Evolutionary conservation across 805 yeast species (phyloP).

Genomic region (Pichia ethanolica): DNA sequence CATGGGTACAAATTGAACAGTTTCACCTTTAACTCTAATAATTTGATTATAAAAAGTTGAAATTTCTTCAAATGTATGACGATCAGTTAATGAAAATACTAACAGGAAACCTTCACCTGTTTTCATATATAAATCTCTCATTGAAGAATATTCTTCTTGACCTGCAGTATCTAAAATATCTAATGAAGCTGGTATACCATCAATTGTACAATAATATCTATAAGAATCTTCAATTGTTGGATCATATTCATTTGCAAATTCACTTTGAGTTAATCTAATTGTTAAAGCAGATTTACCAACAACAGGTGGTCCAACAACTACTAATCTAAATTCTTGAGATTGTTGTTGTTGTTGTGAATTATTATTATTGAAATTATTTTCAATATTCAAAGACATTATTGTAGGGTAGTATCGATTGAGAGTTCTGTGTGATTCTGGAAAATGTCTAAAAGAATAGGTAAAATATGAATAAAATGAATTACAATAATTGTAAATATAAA

Average conservation of each 20-base stretch:
- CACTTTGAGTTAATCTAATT: conserved; percentile 88
- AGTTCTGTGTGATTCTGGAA: too few species aligned
- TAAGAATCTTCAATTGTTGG: conserved; percentile 95
- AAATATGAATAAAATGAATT: too few species aligned
- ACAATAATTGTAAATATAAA: too few species aligned
- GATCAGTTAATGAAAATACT: conserved; percentile 82
- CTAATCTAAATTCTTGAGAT: conserved; percentile 73
- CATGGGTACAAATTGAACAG: conserved; percentile 60
- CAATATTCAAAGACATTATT: too few species aligned
- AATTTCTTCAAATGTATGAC: conserved; percentile 79
- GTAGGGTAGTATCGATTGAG: too few species aligned
- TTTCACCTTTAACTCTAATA: conserved; percentile 43
- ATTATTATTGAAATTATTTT: not conserved
- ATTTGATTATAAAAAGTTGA: conserved; percentile 51
- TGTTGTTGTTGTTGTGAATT: not conserved
- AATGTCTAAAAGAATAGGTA: too few species aligned
- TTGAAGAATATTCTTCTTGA: conserved; percentile 91
- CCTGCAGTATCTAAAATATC: conserved; percentile 98
- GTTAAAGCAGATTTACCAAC: conserved; percentile 97
- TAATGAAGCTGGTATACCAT: conserved; percentile 64
- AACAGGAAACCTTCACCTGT: conserved; percentile 91
- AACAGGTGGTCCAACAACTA: conserved; percentile 98
- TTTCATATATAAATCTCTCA: conserved; percentile 92
- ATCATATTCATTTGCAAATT: conserved; percentile 95
- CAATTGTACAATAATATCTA: conserved; percentile 81